Evolutionary conservation across 2,329 filamentous ascomycete genomes (phyloP), one percentile per base, ranked within the genome.

Genomic region (Hirsutella thompsonii): DNA sequence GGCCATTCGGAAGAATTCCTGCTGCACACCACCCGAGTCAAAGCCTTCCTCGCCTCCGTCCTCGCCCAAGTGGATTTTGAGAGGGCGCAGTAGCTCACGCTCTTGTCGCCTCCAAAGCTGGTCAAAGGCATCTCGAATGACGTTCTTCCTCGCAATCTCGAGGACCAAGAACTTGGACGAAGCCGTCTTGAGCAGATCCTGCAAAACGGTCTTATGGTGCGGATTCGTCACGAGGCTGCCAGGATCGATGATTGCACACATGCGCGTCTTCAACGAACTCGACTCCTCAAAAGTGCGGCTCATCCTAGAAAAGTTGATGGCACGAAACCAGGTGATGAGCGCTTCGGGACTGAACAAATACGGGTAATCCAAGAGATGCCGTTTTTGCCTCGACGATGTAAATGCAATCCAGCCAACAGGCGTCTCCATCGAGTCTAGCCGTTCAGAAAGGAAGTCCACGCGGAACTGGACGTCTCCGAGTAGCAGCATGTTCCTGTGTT

Each of bases 1-100:
- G 16, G 85, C 79, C 21, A 95, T 63, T 14, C 87, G 79, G 63
- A 98, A 96, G 57, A 94, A 96, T 48, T 98, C 92, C 56, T 94
- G 89, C 52, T 95, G 90, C 1, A 98, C 89, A 47, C 92, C 92
- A 35, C 92, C 92, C 38, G 90, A 87, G 58, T 98, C 92, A 28
- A 93, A 77, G 0, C 92, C 92, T 56, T 93, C 81, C 58, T 96
- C 92, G 23, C 87, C 86, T 40, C 71, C 70, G 28, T 86, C 80
- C 55, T 87, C 82, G 3, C 88, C 88, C 43, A 96, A 75, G 39
- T 86, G 81, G 8, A 98, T 81, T 53, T 94, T 94, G 28, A 98
- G 64, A 1, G 92, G 92, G 20, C 87, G 77, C 53, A 90, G 67
- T 3, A 96, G 66, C 61, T 95, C 87, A 29, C 83, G 73, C 52